Base-by-base conservation (phyloP, 371 early-diverging fungal genomes). In the Blyttiomyces sp. region DNA sequence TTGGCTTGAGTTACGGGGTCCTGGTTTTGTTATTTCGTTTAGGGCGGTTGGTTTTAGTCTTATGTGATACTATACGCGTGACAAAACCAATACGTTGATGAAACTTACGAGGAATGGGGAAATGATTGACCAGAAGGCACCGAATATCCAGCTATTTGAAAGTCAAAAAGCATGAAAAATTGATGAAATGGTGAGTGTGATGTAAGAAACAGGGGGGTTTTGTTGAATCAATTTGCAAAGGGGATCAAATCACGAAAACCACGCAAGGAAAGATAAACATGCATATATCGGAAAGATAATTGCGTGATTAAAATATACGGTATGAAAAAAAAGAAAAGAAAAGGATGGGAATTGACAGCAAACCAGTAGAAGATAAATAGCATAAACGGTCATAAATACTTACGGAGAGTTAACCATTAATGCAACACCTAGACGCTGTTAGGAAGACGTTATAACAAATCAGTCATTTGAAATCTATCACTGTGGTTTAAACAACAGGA, bases 361-460 rank as follows among this genome's bases (percentile, higher is more conserved):
- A n/a, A n/a, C n/a, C n/a, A n/a, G n/a, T n/a, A n/a, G n/a, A n/a
- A n/a, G n/a, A n/a, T n/a, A n/a, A n/a, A n/a, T n/a, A n/a, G n/a
- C n/a, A n/a, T n/a, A n/a, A n/a, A n/a, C n/a, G n/a, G n/a, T n/a
- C n/a, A n/a, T n/a, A n/a, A n/a, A n/a, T n/a, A n/a, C n/a, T n/a
- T n/a, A n/a, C n/a, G n/a, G n/a, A n/a, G n/a, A n/a, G n/a, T n/a
- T 81, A 31, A 85, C 62, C 21, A 88, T 69, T 55, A 79, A 79
- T 2, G 80, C 84, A 51, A 65, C 63, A 52, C 84, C 81, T 43
- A 92, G 71, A 27, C 90, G 80, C 34, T 64, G n/a, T n/a, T n/a
- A n/a, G n/a, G n/a, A n/a, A n/a, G n/a, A n/a, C n/a, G n/a, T n/a
- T n/a, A n/a, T n/a, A n/a, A n/a, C n/a, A n/a, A n/a, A n/a, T n/a